A percentile compares a stretch with the other conserved stretches of the same genome.
These are phyloP conservation scores for Spencermartinsiella ligniputridi DNA, from an alignment of 1,139 yeast species.

Conservation along the genomic window DNA sequence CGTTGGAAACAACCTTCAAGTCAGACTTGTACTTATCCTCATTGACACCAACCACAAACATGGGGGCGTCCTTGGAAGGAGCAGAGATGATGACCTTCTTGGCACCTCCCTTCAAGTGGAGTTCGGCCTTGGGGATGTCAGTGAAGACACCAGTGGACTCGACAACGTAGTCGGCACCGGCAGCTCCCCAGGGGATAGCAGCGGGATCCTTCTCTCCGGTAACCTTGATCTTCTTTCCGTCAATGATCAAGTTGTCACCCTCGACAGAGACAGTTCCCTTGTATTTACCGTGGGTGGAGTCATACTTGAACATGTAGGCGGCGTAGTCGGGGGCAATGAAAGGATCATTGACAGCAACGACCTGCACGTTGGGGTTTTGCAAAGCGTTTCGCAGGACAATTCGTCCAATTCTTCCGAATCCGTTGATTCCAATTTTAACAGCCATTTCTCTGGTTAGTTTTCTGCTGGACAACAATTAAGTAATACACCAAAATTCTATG, in stretches of 20 bases:
- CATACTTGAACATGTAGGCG: slow-evolving; percentile 85
- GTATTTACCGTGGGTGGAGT: slow-evolving; percentile 79
- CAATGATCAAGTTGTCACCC: slow-evolving; percentile 55
- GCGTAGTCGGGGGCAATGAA: slow-evolving; percentile 80
- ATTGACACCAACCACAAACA: slow-evolving; percentile 84
- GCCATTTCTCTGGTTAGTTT: slow-evolving; percentile 31
- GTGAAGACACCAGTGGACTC: slow-evolving; percentile 92
- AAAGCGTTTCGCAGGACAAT: slow-evolving; percentile 75
- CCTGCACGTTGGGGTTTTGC: slow-evolving; percentile 61
- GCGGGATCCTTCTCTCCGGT: slow-evolving; percentile 78
- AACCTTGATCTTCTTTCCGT: slow-evolving; percentile 64
- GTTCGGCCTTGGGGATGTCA: slow-evolving; percentile 68
- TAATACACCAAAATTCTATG: no score
- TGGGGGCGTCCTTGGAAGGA: slow-evolving; percentile 84
- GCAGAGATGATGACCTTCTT: slow-evolving; percentile 87
- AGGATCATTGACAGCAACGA: slow-evolving; percentile 81
- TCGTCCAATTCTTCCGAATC: slow-evolving; percentile 89
- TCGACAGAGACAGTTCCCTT: slow-evolving; percentile 60
- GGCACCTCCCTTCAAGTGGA: slow-evolving; percentile 82
- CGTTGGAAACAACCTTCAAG: slow-evolving; percentile 71
- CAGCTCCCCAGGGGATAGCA: slow-evolving; percentile 75
- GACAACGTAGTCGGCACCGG: slow-evolving; percentile 72
- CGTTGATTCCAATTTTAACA: slow-evolving; percentile 69
- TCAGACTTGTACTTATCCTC: slow-evolving; percentile 67
- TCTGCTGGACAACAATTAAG: no score